phyloP scores from a whole-genome alignment of 1,284 basidiomycete genomes.

The Xerocomus amazonicus region DNA sequence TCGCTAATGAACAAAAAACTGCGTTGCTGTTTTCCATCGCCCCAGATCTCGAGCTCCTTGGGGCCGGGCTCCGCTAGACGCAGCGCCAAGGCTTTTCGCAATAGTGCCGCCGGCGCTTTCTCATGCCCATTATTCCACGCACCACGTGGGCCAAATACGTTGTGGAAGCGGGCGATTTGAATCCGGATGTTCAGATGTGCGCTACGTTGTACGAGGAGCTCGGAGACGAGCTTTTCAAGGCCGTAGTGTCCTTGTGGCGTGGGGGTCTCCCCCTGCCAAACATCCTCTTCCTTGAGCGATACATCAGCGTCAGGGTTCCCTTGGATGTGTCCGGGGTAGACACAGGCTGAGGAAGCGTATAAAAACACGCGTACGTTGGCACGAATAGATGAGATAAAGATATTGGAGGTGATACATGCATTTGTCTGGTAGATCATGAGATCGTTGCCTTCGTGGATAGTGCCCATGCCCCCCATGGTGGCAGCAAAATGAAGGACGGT shows the following conservation, averaged over 20 bases:
- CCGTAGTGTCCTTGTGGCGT: conserved; percentile 56
- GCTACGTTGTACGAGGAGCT: conserved; percentile 41
- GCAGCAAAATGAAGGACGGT: conserved; percentile 56
- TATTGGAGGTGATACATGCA: conserved; percentile 46
- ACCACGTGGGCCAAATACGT: conserved; percentile 53
- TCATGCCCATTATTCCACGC: conserved; percentile 53
- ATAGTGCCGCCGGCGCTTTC: conserved; percentile 56
- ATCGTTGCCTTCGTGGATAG: conserved; percentile 51
- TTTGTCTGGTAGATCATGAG: conserved; percentile 48
- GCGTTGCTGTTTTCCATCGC: conserved; percentile 48
- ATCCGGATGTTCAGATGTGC: conserved; percentile 34
- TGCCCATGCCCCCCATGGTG: conserved; percentile 61
- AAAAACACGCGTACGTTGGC: conserved; percentile 44
- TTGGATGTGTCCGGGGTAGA: conserved; percentile 51
- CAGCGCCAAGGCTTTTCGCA: conserved; percentile 48
- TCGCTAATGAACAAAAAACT: conserved; percentile 57
- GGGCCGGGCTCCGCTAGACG: conserved; percentile 6
- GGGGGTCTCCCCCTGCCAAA: conserved; percentile 37
- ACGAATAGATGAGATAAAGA: conserved; percentile 39
- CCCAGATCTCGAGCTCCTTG: conserved; percentile 51
- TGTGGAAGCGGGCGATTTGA: conserved; percentile 56
- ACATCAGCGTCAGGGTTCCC: conserved; percentile 32
- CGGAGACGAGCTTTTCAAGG: conserved; percentile 53
- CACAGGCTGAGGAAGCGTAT: conserved; percentile 58
- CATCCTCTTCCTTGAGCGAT: conserved; percentile 45